Evolutionary conservation across 2,329 filamentous ascomycete genomes (phyloP), one percentile per base, ranked within the genome.

Genomic region (Arthroderma uncinatum): DNA sequence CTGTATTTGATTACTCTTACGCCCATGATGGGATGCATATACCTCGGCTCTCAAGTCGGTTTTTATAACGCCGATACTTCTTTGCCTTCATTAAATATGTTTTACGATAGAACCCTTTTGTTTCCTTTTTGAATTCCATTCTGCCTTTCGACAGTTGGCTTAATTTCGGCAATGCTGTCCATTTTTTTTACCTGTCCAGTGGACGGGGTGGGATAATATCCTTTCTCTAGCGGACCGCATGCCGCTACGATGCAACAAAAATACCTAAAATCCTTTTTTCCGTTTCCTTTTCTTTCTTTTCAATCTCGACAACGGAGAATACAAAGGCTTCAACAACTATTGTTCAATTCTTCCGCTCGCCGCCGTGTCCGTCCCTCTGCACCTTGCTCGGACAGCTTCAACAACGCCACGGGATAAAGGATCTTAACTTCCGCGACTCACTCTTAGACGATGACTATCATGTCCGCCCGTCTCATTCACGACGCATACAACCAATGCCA

Each of bases 21-120:
- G 21, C 21, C 44, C 23, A 12, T 48, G 28, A 48, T 48, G 44
- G 44, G 12, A n/a, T 48, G 44, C 34, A 55, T 23, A 55, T 40
- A 55, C 14, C 34, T 30, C 34, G 53, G 37, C n/a, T n/a, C 21
- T 48, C 7, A 21, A 16, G 21, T 37, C 37, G 28, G 37, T 54
- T 40, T 19, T 30, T 44, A 21, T 53, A 37, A 19, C 30, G 21
- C 14, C 16, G 16, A 34, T 34, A 21, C 40, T 34, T 23, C 40
- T 50, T 34, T 50, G 48, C 36, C 47, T 48, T 48, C 44, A 9
- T 48, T 25, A 48, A 48, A 48, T 48, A 48, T 48, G 44, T 48
- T 48, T 48, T 48, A 48, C 23, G 44, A 48, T 48, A 48, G 44
- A 48, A n/a, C 44, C 21, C 14, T 28, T 48, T 48, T 48, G 21